Base-by-base conservation (phyloP, 2,329 filamentous ascomycete species). In the Venturia aucupariae region DNA sequence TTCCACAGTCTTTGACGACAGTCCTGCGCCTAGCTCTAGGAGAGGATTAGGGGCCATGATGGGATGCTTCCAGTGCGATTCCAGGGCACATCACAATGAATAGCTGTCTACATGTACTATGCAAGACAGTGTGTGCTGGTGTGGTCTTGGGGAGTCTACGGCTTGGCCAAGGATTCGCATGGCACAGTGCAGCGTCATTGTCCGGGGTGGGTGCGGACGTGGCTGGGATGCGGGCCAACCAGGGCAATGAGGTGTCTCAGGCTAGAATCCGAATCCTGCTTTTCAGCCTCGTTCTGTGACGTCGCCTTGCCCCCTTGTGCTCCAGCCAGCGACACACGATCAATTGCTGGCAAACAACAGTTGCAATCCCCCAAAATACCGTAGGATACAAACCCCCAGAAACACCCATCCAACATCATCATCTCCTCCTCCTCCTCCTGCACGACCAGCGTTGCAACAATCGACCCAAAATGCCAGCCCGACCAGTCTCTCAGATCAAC, bases 1-100 rank as follows among this genome's bases (percentile, higher is more conserved):
- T 51, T 76, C 76, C 57, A 75, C 74, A 65, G 77, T 76, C 59
- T 76, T 77, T 46, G 80, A 70, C 57, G 72, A 76, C 51, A 80
- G 70, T 15, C 78, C 78, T 42, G 77, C 79, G 44, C 75, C 75
- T 62, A 77, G 68, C 64, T 76, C 74, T 65, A 71, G 38, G 2
- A 65, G 32, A 15, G 64, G 64, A 38, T 64, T 64, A 7, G 63
- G 35, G 19, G 63, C 22, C 63, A 61, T 64, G n/a, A 17, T 62
- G 38, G 41, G 15, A 3, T 17, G 32, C 22, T 60, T 60, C 17
- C 32, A 11, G n/a, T 10, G 32, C 10, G 32, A 35, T 30, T 30
- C 32, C 11, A 32, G 27, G 22, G 5, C 27, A 19, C 15, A 55
- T 7, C 27, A 19, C 15, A n/a, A 30, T 55, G 44, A 51, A 13